Conservation (phyloP, 2,329 filamentous ascomycete species). For the Rachicladosporium sp. region DNA sequence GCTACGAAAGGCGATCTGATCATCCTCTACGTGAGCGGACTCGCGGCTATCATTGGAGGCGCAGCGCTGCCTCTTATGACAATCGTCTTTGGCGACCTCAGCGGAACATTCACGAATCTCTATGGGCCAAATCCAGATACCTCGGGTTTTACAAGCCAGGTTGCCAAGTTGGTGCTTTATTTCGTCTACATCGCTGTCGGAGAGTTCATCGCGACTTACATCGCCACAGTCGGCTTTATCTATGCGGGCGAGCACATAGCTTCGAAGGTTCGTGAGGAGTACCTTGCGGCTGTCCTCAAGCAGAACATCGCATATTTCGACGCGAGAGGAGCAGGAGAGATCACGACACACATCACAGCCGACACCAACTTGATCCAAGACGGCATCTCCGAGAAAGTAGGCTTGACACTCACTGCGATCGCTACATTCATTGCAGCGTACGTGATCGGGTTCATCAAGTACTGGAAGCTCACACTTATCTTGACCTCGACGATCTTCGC, state of each 20-base stretch:
- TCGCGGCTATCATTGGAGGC: constrained; percentile 23
- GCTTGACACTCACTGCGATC: constrained; percentile 60
- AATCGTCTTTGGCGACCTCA: constrained; percentile 62
- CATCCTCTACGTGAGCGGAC: constrained; percentile 28
- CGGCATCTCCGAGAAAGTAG: constrained; percentile 82
- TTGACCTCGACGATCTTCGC: constrained; percentile 70
- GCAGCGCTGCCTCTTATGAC: constrained; percentile 28
- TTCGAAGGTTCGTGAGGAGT: constrained; percentile 53
- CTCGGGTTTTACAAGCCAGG: constrained; percentile 44
- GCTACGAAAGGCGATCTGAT: constrained; percentile 28
- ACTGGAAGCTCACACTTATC: constrained; percentile 88
- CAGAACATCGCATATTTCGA: constrained; percentile 93
- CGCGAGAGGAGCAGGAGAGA: constrained; percentile 81
- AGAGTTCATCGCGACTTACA: constrained; percentile 65
- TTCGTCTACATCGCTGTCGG: constrained; percentile 76
- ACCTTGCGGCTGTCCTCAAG: constrained; percentile 69
- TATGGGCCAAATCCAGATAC: constrained; percentile 11
- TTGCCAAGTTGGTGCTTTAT: constrained; percentile 59
- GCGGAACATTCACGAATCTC: constrained; percentile 56
- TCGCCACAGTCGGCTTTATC: constrained; percentile 80
- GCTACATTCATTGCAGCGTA: constrained; percentile 82
- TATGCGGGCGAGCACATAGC: constrained; percentile 42
- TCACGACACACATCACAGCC: constrained; percentile 86
- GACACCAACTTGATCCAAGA: constrained; percentile 92
- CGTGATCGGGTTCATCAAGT: constrained; percentile 78